Conservation (phyloP, 129 eudicot genomes). For the Centaurea solstitialis region DNA sequence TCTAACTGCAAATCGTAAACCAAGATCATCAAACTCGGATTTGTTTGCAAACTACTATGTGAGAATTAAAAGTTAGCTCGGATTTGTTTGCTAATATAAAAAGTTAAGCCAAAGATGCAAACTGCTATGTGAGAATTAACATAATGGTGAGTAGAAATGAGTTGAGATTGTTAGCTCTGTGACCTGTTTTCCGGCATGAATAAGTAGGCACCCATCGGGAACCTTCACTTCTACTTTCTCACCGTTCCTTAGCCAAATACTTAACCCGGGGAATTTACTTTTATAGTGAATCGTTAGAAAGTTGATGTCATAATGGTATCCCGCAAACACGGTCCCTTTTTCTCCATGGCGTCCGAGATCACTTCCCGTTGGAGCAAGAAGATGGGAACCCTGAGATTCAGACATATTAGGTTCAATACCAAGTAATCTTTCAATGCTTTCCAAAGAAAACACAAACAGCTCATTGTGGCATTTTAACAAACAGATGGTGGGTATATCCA, state of each 20-base stretch:
- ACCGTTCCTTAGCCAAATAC: slow-evolving; percentile 88
- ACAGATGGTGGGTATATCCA: neutral
- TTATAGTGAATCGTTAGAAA: slow-evolving; percentile 90
- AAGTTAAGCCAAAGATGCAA: neutral
- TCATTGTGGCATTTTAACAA: neutral
- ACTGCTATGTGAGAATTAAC: neutral
- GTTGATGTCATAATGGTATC: slow-evolving; percentile 93
- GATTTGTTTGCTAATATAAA: too few species aligned
- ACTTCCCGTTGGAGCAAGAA: slow-evolving; percentile 96
- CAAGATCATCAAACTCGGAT: neutral
- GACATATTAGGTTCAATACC: neutral
- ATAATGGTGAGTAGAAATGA: neutral
- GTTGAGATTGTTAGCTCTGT: neutral
- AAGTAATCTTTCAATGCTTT: neutral
- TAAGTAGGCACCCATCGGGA: slow-evolving; percentile 87
- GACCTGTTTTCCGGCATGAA: slow-evolving; percentile 93
- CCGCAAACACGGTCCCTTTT: slow-evolving; percentile 88
- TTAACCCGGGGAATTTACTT: slow-evolving; percentile 83
- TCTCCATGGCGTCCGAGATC: slow-evolving; percentile 76
- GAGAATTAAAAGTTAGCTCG: too few species aligned
- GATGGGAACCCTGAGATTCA: slow-evolving; percentile 81
- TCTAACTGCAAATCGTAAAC: slow-evolving; percentile 55
- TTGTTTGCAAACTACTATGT: too few species aligned
- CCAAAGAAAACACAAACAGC: neutral
- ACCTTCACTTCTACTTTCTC: slow-evolving; percentile 82